Evolutionary conservation across 208 protist genomes (phyloP).

Genomic region (Acanthamoeba healyi): DNA sequence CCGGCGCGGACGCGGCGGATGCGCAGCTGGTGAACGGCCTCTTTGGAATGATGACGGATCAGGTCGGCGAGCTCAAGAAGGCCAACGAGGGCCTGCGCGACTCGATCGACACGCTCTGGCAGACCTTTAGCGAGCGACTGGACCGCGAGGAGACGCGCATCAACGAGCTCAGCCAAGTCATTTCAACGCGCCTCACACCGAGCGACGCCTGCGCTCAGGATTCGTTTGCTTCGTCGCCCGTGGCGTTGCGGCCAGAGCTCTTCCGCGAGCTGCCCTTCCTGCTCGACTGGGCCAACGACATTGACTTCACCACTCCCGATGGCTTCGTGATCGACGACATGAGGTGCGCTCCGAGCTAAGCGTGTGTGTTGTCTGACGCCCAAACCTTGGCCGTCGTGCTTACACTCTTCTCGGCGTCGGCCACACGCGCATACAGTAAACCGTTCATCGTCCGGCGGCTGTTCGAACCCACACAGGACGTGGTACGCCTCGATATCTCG

Average conservation of each 20-base stretch:
- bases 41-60: constrained; percentile 4
- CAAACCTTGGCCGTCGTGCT: too few relatives aligned
- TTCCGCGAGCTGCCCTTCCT: constrained; percentile 19
- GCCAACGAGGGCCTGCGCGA: constrained; percentile 11
- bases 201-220: not conserved
- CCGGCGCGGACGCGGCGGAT: not conserved
- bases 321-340: constrained; percentile 17
- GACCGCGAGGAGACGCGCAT: not conserved
- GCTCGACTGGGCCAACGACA: constrained; percentile 17
- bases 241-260: not conserved
- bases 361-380: too few relatives aligned
- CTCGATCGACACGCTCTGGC: constrained; percentile 13
- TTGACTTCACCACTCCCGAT: not conserved
- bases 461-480: not conserved
- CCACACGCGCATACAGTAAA: not conserved
- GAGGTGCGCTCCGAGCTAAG: too few relatives aligned
- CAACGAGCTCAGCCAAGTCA: not conserved
- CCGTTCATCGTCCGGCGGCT: constrained; percentile 4
- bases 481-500: not conserved
- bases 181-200: not conserved
- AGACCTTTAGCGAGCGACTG: not conserved
- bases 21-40: constrained; percentile 5
- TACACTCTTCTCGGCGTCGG: not conserved
- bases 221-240: too few relatives aligned
- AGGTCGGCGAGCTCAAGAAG: constrained; percentile 31